Base-by-base conservation (phyloP, 257 asterid species). In the Ocimum tenuiflorum region DNA sequence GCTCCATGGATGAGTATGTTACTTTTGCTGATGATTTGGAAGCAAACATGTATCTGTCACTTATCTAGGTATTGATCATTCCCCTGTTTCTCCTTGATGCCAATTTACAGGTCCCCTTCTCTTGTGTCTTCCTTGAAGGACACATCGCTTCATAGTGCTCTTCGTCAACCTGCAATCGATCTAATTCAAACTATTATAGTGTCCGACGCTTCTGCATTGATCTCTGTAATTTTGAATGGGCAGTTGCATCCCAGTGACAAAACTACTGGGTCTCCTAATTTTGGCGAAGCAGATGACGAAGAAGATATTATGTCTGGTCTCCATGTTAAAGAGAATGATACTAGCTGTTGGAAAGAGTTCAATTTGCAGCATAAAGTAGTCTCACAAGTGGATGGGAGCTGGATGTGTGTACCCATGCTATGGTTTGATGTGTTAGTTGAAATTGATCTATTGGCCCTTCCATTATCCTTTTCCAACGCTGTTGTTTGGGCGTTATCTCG, bases 381-480 rank as follows among this genome's bases (percentile, higher is more conserved):
- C 60, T 83, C 90, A 33, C 82, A 78, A 68, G 85, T 70, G 66
- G 87, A 79, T 73, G 89, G 79, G 79, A 82, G 72, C 63, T 92
- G 99, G 99, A 83, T 92, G 95, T 92, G 99, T 79, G 83, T 82
- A 73, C 99, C 99, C 24, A 89, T 87, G 96, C 78, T 92, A 82
- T 92, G 99, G 99, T 86, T 79, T 79, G 96, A 87, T 77, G 96
- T 89, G 65, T 80, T 92, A 62, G 94, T 86, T 79, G 96, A 89
- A 75, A 81, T 82, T 43, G 95, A 88, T 76, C 96, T 91, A 7
- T 52, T 67, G 71, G 54, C 80, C 36, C 91, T 92, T 55, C 99
- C 99, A 36, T 45, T 83, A 67, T 80, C 96, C 56, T 89, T 92
- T 67, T 77, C 91, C 67, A 92, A 92, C 82, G 87, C 96, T 69